These are phyloP conservation scores for Alternaria arbusti DNA, from an alignment of 2,329 filamentous ascomycete genomes.

Conservation along the genomic window DNA sequence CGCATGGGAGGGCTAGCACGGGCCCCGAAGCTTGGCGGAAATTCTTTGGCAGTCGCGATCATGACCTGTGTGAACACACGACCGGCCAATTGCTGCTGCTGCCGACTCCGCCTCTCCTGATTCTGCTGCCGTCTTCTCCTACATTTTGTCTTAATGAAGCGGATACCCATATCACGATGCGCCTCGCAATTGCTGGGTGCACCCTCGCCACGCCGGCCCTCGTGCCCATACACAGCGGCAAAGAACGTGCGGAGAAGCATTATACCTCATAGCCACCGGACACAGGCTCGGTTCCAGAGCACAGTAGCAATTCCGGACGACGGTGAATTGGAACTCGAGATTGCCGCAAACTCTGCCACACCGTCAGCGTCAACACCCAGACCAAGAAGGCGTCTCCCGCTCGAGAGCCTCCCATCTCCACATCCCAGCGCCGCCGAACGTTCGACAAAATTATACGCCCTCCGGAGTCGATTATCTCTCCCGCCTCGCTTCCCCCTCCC, in stretches of 20 bases:
- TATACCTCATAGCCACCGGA: slow-evolving; percentile 39
- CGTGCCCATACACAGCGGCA: slow-evolving; percentile 39
- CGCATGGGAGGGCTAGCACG: slow-evolving; percentile 20
- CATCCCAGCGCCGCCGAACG: slow-evolving; percentile 68
- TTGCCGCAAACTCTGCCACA: slow-evolving; percentile 11
- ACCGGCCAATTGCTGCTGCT: slow-evolving; percentile 25
- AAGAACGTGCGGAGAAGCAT: slow-evolving; percentile 28
- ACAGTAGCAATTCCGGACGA: slow-evolving; percentile 21
- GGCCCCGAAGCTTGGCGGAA: slow-evolving; percentile 37
- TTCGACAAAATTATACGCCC: slow-evolving; percentile 89
- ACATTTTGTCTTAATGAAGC: slow-evolving; percentile 59
- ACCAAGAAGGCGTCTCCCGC: slow-evolving; percentile 18
- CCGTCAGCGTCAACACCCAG: slow-evolving; percentile 6
- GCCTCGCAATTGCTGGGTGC: slow-evolving; percentile 64
- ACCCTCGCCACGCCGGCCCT: slow-evolving; percentile 52
- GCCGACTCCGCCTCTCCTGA: slow-evolving; percentile 21
- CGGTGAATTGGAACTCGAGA: slow-evolving; percentile 18
- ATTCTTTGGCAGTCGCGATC: slow-evolving; percentile 42
- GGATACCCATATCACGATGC: slow-evolving; percentile 66
- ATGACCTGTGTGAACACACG: slow-evolving; percentile 34
- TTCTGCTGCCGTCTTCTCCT: slow-evolving; percentile 10
- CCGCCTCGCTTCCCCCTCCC: slow-evolving; percentile 81
- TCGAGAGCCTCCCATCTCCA: slow-evolving; percentile 70
- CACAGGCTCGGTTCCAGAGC: slow-evolving; percentile 34
- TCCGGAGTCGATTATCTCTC: slow-evolving; percentile 87